These are phyloP conservation scores for Ophiocordyceps polyrhachis-furcata DNA, from an alignment of 2,329 filamentous ascomycete species.

Conservation along the genomic window DNA sequence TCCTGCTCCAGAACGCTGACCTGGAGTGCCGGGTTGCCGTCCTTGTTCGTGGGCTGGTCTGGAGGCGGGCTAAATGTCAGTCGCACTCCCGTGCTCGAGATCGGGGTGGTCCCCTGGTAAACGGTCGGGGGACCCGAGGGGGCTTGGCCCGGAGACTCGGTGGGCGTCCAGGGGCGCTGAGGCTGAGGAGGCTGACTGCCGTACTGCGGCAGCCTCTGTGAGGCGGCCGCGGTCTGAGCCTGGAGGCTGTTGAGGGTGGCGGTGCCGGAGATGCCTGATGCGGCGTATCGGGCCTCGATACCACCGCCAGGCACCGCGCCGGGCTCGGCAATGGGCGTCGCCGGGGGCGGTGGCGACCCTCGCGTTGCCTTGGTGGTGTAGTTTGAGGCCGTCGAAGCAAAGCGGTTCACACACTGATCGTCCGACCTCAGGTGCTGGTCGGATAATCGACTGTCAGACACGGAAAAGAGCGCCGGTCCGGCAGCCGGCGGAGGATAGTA, in stretches of 20 bases:
- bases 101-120: conserved; percentile 69
- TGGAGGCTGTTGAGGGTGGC: conserved; percentile 61
- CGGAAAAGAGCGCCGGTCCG: neutral
- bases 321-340: conserved; percentile 68
- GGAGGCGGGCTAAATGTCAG: conserved; percentile 23
- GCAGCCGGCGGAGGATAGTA: conserved; percentile 41
- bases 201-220: conserved; percentile 69
- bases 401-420: conserved; percentile 38
- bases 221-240: conserved; percentile 55
- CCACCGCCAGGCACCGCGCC: conserved; percentile 53
- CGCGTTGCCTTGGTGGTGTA: conserved; percentile 83
- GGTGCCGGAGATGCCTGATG: conserved; percentile 74
- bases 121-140: conserved; percentile 81
- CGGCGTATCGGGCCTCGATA: conserved; percentile 82
- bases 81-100: conserved; percentile 30
- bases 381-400: conserved; percentile 71
- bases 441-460: neutral
- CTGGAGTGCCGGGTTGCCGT: conserved; percentile 24
- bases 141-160: conserved; percentile 68
- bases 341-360: conserved; percentile 85
- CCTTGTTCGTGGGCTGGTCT: conserved; percentile 15
- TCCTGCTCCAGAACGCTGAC: conserved; percentile 69
- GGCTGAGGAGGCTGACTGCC: conserved; percentile 20
- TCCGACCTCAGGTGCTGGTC: conserved; percentile 12
- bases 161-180: conserved; percentile 76